Evolutionary conservation across 371 early-diverging fungal genomes (phyloP), one percentile per base, ranked within the genome.

Genomic region (Lichtheimia corymbifera): DNA sequence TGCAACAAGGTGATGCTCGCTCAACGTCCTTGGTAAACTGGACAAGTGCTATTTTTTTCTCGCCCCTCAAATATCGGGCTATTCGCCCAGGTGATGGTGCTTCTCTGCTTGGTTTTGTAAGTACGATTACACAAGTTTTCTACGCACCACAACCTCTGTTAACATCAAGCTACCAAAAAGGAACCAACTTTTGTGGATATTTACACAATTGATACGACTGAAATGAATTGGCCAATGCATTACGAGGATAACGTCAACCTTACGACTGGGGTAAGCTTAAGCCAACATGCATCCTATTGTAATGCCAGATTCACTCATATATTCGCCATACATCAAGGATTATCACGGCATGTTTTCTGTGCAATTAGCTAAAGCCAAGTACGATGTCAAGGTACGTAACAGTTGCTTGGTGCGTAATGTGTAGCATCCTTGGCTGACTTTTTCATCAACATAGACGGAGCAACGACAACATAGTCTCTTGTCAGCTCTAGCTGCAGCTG

Each of bases 311-410:
- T 43, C 40, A 14, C 2, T 20, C 1, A 3, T 28, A 0, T 13
- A 47, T 11, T 9, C 9, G 6, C 35, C 9, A 35, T 22, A 22
- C 22, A 22, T 35, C 35, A 35, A 74, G 75, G 49, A 53, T 4
- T 76, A 73, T 41, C 65, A 76, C 5, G 78, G 78, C 3, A n/a
- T 69, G 1, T 66, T 77, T 27, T 64, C 66, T 6, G 58, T 77
- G 14, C 78, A 77, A 54, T 58, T 75, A n/a, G 57, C 75, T 0
- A 66, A 67, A 40, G 62, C 65, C 1, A 70, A 65, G 7, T 62
- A 69, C 43, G 75, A 74, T 42, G 59, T 77, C 25, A 58, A 64
- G 70, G 77, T 72, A 72, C 50, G 18, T 35, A 35, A 9, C 1
- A 35, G 35, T 9, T 4, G 4, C 4, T 35, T 35, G 6, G 5